Percentiles rank a stretch among this genome's conserved stretches.
Conservation (phyloP, 352 stramenopile genomes). For the Phytophthora rubi region DNA sequence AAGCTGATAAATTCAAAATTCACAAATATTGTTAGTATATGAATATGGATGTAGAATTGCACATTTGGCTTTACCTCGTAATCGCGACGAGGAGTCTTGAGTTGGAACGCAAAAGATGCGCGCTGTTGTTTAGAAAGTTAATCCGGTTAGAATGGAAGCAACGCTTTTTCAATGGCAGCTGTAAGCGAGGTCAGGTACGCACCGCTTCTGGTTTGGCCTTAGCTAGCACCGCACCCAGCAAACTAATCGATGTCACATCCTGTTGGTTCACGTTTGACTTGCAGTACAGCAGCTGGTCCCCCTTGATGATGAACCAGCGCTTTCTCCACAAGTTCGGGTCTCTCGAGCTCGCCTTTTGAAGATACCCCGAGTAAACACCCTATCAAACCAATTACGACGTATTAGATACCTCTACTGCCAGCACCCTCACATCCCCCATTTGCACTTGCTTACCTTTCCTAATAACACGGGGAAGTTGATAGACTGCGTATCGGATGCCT, state of each 20-base stretch:
- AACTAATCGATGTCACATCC: conserved; percentile 82
- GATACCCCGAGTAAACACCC: conserved; percentile 78
- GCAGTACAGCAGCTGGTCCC: conserved; percentile 86
- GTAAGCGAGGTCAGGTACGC: conserved; percentile 11
- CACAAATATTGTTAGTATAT: not conserved
- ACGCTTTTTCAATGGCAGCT: not conserved
- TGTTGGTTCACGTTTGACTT: conserved; percentile 85
- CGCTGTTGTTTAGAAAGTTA: conserved; percentile 38
- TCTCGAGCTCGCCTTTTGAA: conserved; percentile 85
- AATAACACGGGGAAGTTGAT: conserved; percentile 76
- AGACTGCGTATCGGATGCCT: conserved; percentile 49
- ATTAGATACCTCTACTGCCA: conserved; percentile 3
- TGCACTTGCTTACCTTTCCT: conserved; percentile 54
- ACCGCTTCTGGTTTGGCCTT: conserved; percentile 83
- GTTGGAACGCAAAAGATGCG: conserved; percentile 78
- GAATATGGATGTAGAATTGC: not conserved
- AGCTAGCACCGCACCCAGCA: conserved; percentile 75
- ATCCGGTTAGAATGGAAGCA: conserved; percentile 14
- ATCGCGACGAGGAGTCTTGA: conserved; percentile 72
- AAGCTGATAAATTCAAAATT: conserved; percentile 41
- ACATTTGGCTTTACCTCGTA: conserved; percentile 57
- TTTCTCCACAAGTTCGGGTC: conserved; percentile 82
- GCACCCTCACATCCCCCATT: not conserved
- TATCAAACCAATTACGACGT: conserved; percentile 12
- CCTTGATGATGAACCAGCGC: conserved; percentile 89